Conservation (phyloP, 2,329 filamentous ascomycete species). For the Berkeleyomyces rouxiae region DNA sequence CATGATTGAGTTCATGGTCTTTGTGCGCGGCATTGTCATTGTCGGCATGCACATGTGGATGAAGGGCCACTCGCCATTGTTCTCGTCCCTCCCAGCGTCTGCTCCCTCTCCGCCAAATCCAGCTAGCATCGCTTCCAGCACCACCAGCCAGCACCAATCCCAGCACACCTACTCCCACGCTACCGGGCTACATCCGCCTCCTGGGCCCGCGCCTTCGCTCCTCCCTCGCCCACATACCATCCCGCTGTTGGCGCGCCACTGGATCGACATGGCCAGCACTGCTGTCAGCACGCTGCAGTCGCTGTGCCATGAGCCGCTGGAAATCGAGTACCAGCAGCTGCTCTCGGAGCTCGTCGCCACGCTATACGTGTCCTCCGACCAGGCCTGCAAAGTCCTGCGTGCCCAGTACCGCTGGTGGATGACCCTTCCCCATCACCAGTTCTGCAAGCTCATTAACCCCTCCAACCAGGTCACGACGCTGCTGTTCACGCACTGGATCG, state of each 20-base stretch:
- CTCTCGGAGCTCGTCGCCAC: conserved; percentile 32
- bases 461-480: conserved; percentile 30
- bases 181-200: not conserved
- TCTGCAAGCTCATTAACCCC: conserved; percentile 33
- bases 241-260: conserved; percentile 28
- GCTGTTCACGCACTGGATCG: conserved; percentile 37
- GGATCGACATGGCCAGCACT: conserved; percentile 30
- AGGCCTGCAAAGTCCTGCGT: conserved; percentile 32
- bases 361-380: conserved; percentile 31
- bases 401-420: conserved; percentile 42
- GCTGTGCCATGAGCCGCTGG: conserved; percentile 28
- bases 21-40: conserved; percentile 39
- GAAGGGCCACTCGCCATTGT: conserved; percentile 32
- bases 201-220: not conserved
- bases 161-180: not conserved
- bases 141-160: not conserved
- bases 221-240: conserved; percentile 16
- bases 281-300: conserved; percentile 27
- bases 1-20: conserved; percentile 43
- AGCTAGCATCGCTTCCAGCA: not conserved
- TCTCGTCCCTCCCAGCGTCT: conserved; percentile 16
- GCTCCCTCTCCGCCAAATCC: not conserved
- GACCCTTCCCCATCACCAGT: conserved; percentile 35
- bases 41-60: conserved; percentile 37
- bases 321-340: conserved; percentile 29